These are phyloP conservation scores for Astrocystis sublimbata DNA, from an alignment of 495 filamentous ascomycete species.

Conservation along the genomic window DNA sequence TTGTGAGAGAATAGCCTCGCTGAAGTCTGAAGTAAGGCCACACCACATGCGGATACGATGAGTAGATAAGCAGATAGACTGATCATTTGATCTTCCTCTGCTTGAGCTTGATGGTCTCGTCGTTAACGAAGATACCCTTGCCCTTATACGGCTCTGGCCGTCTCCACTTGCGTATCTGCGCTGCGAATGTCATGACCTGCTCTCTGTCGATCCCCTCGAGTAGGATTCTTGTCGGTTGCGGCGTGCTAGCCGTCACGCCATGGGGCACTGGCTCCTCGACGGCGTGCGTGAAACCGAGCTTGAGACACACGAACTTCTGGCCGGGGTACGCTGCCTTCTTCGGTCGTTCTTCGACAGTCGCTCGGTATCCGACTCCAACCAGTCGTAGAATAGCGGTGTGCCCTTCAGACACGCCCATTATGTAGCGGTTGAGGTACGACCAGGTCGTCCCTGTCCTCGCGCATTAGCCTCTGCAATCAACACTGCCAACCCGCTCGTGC, in stretches of 20 bases:
- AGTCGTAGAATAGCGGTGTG: conserved; percentile 89
- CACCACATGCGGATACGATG: conserved; percentile 24
- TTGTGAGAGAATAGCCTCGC: conserved; percentile 1
- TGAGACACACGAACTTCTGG: conserved; percentile 85
- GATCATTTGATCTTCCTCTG: conserved; percentile 94
- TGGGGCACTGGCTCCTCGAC: conserved; percentile 82
- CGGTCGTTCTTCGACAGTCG: conserved; percentile 80
- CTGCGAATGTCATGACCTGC: conserved; percentile 85
- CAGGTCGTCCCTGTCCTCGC: conserved; percentile 71
- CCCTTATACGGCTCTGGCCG: conserved; percentile 97
- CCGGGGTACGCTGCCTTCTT: conserved; percentile 69
- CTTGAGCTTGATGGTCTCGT: conserved; percentile 96
- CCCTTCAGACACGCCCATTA: conserved; percentile 92
- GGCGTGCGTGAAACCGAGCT: conserved; percentile 94
- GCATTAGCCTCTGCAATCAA: conserved; percentile 3
- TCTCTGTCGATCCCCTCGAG: conserved; percentile 85
- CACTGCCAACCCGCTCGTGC: not conserved
- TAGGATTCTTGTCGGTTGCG: conserved; percentile 90
- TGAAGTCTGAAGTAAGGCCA: conserved; percentile 7
- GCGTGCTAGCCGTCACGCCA: conserved; percentile 83
- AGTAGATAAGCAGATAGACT: conserved; percentile 25
- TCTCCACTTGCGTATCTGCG: conserved; percentile 84
- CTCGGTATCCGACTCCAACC: conserved; percentile 95
- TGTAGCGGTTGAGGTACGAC: conserved; percentile 83
- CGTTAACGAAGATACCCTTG: conserved; percentile 97